Evolutionary conservation across 768 basidiomycete species (phyloP).

Genomic region (Infundibulicybe gibba): DNA sequence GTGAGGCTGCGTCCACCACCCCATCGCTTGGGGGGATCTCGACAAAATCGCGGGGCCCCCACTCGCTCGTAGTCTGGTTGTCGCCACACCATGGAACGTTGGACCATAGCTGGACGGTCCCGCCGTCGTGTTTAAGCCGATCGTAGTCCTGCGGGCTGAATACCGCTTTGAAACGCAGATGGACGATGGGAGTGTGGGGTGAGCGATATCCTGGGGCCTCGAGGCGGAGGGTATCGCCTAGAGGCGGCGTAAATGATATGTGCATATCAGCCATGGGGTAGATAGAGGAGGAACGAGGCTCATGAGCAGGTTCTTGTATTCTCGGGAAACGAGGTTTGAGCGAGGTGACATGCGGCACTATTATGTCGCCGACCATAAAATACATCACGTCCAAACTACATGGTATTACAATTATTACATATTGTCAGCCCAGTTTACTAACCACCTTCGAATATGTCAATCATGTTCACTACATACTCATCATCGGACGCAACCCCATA

Average conservation of each 20-base stretch:
- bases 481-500: no score
- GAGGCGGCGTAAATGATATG: slow-evolving; percentile 34
- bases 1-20: no score
- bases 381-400: no score
- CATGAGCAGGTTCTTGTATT: no score
- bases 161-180: slow-evolving; percentile 33
- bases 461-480: no score
- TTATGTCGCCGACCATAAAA: no score
- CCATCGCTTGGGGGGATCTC: not conserved
- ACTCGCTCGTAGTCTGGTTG: slow-evolving; percentile 16
- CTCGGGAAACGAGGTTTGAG: no score
- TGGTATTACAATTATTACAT: no score
- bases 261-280: slow-evolving; percentile 19
- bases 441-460: no score
- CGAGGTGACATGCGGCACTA: no score
- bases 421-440: no score
- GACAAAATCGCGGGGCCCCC: slow-evolving; percentile 31
- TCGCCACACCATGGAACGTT: slow-evolving; percentile 22
- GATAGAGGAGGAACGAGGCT: slow-evolving; percentile 1
- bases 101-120: slow-evolving; percentile 41
- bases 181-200: slow-evolving; percentile 10
- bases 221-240: slow-evolving; percentile 27
- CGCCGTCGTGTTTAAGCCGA: slow-evolving; percentile 22
- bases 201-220: slow-evolving; percentile 8
- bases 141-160: slow-evolving; percentile 25